A percentile compares a stretch with the other conserved stretches of the same genome.
These are phyloP conservation scores for Yarrowia deformans DNA, from an alignment of 805 yeast genomes.

Conservation along the genomic window DNA sequence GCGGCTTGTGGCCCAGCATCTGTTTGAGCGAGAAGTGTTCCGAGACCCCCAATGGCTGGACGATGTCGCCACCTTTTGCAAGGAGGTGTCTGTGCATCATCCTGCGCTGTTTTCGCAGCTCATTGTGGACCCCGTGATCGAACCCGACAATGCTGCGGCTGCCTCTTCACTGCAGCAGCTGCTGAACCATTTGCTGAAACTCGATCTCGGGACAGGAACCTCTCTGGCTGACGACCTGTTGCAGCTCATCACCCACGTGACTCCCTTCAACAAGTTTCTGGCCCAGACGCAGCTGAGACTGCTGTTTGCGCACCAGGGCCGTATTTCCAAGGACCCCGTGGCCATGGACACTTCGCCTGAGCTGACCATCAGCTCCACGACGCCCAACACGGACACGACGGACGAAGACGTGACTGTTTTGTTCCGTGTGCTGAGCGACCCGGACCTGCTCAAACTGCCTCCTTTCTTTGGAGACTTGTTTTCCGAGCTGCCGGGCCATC, in stretches of 20 bases:
- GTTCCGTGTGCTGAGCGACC: conserved; percentile 13
- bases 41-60: conserved; percentile 22
- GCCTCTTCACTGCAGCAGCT: conserved; percentile 26
- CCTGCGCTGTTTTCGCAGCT: conserved; percentile 30
- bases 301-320: conserved; percentile 30
- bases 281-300: conserved; percentile 36
- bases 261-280: conserved; percentile 34
- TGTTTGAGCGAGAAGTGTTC: conserved; percentile 20
- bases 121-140: conserved; percentile 29
- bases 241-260: conserved; percentile 26
- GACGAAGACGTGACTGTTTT: conserved; percentile 19
- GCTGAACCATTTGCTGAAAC: conserved; percentile 9
- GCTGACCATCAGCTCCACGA: not conserved
- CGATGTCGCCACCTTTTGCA: conserved; percentile 26
- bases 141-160: conserved; percentile 16
- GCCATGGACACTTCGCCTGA: conserved; percentile 32
- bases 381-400: not conserved
- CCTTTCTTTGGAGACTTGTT: conserved; percentile 44
- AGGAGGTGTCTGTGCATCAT: conserved; percentile 15
- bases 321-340: conserved; percentile 10
- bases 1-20: conserved; percentile 40
- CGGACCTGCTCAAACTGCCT: conserved; percentile 4
- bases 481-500: conserved; percentile 38
- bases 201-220: conserved; percentile 11
- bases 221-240: conserved; percentile 16